phyloP scores from a whole-genome alignment of 1,284 basidiomycete species.

The Ceratobasidium sp. region DNA sequence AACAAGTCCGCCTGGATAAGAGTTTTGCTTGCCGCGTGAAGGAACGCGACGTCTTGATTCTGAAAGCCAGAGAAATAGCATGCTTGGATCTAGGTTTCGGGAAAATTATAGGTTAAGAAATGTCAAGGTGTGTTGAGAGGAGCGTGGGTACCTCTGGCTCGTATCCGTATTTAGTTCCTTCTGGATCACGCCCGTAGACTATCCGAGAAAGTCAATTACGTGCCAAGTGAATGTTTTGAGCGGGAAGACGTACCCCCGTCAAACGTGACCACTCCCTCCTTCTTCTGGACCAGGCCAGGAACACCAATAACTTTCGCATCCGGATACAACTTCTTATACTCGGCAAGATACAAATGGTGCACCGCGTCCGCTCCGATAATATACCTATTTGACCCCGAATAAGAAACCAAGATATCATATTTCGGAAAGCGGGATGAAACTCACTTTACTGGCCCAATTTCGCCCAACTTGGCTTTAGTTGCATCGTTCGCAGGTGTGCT shows the following conservation, averaged over 20 bases:
- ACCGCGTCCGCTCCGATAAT: constrained; percentile 75
- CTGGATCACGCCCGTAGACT: constrained; percentile 77
- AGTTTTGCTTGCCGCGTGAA: constrained; percentile 83
- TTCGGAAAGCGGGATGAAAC: constrained; percentile 51
- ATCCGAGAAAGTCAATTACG: constrained; percentile 16
- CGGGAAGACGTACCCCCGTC: constrained; percentile 72
- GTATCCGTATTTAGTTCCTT: constrained; percentile 80
- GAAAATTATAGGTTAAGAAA: background rate
- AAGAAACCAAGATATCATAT: background rate
- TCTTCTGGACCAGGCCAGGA: constrained; percentile 66
- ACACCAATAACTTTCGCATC: constrained; percentile 81
- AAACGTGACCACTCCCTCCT: constrained; percentile 62
- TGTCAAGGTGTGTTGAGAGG: background rate
- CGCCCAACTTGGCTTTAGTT: constrained; percentile 78
- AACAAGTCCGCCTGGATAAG: constrained; percentile 91
- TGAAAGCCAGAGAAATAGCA: constrained; percentile 85
- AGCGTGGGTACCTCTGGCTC: constrained; percentile 76
- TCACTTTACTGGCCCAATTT: constrained; percentile 83
- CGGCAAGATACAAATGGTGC: constrained; percentile 76
- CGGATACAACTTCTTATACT: constrained; percentile 83
- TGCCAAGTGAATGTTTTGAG: background rate
- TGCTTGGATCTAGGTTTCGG: constrained; percentile 68
- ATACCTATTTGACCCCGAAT: constrained; percentile 63
- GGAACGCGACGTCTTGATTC: constrained; percentile 92
- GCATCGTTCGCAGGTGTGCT: constrained; percentile 83